Base-by-base conservation (phyloP, 2,329 filamentous ascomycete species). In the Nothophaeocryptopus gaeumannii region DNA sequence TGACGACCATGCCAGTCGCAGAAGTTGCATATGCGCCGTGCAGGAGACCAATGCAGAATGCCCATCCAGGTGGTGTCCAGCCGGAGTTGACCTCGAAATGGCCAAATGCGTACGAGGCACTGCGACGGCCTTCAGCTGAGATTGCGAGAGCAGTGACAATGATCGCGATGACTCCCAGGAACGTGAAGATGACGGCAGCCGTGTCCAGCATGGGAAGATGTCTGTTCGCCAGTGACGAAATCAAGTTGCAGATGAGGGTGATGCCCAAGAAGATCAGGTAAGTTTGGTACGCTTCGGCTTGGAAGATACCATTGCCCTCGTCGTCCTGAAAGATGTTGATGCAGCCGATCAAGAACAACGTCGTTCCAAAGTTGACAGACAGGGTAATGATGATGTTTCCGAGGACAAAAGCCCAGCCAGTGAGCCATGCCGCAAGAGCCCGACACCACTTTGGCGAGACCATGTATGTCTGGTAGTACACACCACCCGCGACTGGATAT, bases 341-440 rank as follows among this genome's bases (percentile, higher is more conserved):
- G 57, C 77, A 80, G 39, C 72, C 75, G 56, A 78, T 70, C 43
- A 80, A 66, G 67, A 81, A 80, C 12, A 77, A 67, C 3, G 77
- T 71, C n/a, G 77, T 78, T 63, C 85, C 87, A 61, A 89, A 90
- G 73, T 88, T 88, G 65, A 89, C 86, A n/a, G 85, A 80, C n/a
- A 89, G 75, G 0, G 86, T 89, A 59, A 91, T 91, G 58, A 85
- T 89, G 67, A 89, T 85, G 71, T 90, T 90, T 51, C 88, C 88
- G 44, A 89, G 82, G 13, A 88, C 79, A 65, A 87, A 90, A 15
- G 85, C 74, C 86, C 86, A 90, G 53, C 86, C 86, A 58, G 83
- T 86, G 42, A 87, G 80, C 81, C 84, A 89, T 30, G 83, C 83
- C 12, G 84, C 75, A 12, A 86, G 71, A 36, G 78, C 79, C 45